Conservation (phyloP, 352 stramenopile genomes). For the Phytophthora fragariae region DNA sequence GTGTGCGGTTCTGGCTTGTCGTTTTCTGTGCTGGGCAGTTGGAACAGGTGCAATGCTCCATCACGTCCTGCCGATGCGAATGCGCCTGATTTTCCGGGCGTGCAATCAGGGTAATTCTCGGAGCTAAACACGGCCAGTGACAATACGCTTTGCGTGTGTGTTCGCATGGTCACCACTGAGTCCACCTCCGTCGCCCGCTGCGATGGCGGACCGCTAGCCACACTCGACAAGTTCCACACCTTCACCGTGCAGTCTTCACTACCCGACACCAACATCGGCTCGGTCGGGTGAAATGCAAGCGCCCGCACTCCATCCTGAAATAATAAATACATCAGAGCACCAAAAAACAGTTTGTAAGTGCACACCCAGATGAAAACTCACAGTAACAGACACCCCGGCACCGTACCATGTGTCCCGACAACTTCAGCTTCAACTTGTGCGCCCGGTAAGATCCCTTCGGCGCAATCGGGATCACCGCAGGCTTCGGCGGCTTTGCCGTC, state of each 20-base stretch:
- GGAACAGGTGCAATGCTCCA: constrained; percentile 72
- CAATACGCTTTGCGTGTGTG: constrained; percentile 80
- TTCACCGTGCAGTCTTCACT: constrained; percentile 89
- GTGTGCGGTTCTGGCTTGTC: constrained; percentile 77
- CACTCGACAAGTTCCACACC: constrained; percentile 81
- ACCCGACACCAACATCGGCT: constrained; percentile 82
- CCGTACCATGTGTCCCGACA: constrained; percentile 83
- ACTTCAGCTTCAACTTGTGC: constrained; percentile 88
- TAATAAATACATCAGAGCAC: neutral
- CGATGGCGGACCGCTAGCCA: constrained; percentile 66
- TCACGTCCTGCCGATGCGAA: constrained; percentile 84
- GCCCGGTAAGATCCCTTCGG: constrained; percentile 73
- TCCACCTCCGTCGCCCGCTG: constrained; percentile 82
- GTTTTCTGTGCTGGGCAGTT: constrained; percentile 60
- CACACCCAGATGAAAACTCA: constrained; percentile 7
- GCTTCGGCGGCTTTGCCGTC: constrained; percentile 49
- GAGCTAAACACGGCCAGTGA: constrained; percentile 75
- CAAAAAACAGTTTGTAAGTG: constrained; percentile 1
- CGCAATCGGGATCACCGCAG: constrained; percentile 52
- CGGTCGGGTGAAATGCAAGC: constrained; percentile 82
- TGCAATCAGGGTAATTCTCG: constrained; percentile 75
- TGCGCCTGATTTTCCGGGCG: constrained; percentile 54
- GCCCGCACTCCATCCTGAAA: constrained; percentile 78
- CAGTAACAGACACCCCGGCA: neutral
- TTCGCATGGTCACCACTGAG: constrained; percentile 76